Evolutionary conservation across 164 flowering plant genomes (phyloP).

Genomic region (Buxus sempervirens): DNA sequence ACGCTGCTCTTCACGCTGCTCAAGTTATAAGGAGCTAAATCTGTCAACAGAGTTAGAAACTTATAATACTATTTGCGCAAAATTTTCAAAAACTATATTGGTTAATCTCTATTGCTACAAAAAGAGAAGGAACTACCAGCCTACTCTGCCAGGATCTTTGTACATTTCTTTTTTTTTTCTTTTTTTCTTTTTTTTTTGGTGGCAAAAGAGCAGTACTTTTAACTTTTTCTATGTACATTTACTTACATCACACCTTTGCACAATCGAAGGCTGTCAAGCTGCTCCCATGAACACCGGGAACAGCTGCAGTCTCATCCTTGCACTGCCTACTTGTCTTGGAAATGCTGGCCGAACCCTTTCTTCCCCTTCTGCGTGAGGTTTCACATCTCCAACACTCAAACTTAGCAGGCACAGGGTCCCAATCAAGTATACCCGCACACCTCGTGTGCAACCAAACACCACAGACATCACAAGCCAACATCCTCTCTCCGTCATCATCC

Average conservation of each 20-base stretch:
- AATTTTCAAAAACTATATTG: no score
- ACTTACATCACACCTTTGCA: constrained; percentile 1
- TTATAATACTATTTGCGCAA: no score
- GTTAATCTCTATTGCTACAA: no score
- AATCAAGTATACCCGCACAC: constrained; percentile 59
- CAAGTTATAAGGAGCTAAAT: no score
- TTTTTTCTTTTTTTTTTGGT: no score
- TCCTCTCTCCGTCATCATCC: constrained; percentile 92
- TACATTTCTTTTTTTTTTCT: no score
- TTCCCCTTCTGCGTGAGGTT: no score
- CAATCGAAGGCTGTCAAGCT: constrained; percentile 6
- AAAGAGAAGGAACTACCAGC: no score
- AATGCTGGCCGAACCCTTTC: not conserved
- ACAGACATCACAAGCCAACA: constrained; percentile 79
- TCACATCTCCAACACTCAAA: constrained; percentile 51
- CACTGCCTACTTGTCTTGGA: constrained; percentile 3
- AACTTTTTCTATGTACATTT: no score
- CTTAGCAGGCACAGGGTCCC: constrained; percentile 49
- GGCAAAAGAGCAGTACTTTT: not conserved
- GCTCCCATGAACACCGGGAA: constrained; percentile 6
- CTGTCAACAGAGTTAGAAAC: no score
- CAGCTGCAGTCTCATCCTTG: constrained; percentile 12
- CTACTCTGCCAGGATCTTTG: no score
- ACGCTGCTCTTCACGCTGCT: no score
- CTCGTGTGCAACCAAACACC: constrained; percentile 86